Evolutionary conservation across 2,329 filamentous ascomycete species (phyloP).

Genomic region (Colletotrichum neosansevieriae): DNA sequence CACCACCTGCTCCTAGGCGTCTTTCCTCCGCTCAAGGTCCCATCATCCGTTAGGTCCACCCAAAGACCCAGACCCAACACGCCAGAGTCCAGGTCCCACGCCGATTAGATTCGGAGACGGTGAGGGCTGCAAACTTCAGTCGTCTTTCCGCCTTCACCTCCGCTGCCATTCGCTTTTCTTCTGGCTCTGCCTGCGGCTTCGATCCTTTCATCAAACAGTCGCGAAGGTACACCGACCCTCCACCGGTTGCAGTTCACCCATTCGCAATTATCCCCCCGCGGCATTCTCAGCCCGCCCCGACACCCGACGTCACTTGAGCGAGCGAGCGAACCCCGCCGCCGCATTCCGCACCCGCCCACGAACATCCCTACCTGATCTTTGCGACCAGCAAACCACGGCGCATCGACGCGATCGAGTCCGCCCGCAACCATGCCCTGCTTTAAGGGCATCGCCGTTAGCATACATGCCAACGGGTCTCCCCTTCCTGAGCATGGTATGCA

Average conservation of each 20-base stretch:
- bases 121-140: slow-evolving; percentile 20
- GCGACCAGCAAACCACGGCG: background rate
- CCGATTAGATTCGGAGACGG: slow-evolving; percentile 14
- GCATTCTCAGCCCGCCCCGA: background rate
- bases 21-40: slow-evolving; percentile 23
- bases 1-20: slow-evolving; percentile 27
- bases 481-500: slow-evolving; percentile 95
- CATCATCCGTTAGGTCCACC: slow-evolving; percentile 17
- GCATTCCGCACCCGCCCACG: background rate
- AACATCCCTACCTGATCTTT: slow-evolving; percentile 1
- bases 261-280: background rate
- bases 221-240: background rate
- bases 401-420: background rate
- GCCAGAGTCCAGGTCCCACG: background rate
- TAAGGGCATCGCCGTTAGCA: slow-evolving; percentile 98
- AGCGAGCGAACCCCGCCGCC: slow-evolving; percentile 7
- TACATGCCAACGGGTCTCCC: slow-evolving; percentile 84
- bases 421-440: slow-evolving; percentile 85
- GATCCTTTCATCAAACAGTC: background rate
- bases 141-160: background rate
- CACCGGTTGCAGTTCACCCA: background rate
- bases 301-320: background rate
- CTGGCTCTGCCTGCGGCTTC: background rate
- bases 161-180: background rate
- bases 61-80: background rate